Evolutionary conservation across 192 early-diverging fungal genomes (phyloP).

Genomic region (Linderina pennispora): DNA sequence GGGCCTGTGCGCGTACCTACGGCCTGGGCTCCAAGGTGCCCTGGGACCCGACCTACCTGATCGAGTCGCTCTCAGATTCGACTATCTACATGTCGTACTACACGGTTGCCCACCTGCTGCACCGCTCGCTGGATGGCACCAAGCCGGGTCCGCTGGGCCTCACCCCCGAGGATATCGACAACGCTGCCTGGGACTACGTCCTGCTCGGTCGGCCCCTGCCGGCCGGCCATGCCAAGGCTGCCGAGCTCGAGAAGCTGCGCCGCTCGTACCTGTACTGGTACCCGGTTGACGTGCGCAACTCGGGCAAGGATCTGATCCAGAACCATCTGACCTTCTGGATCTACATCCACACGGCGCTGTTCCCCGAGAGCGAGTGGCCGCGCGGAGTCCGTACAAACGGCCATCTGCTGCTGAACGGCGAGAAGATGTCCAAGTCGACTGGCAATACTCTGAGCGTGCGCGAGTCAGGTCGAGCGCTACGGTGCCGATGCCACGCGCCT

Average conservation of each 20-base stretch:
- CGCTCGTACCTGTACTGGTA: slow-evolving; percentile 98
- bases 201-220: slow-evolving; percentile 62
- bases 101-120: slow-evolving; percentile 89
- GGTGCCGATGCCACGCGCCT: slow-evolving; percentile 96
- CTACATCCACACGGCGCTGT: slow-evolving; percentile 94
- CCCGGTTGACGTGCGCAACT: slow-evolving; percentile 91
- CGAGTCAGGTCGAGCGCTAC: slow-evolving; percentile 73
- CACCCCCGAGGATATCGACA: slow-evolving; percentile 79
- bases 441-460: slow-evolving; percentile 90
- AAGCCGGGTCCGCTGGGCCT: slow-evolving; percentile 72
- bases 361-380: slow-evolving; percentile 91
- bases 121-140: slow-evolving; percentile 80
- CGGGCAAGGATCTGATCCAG: slow-evolving; percentile 94
- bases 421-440: slow-evolving; percentile 98
- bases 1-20: slow-evolving; percentile 94
- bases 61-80: slow-evolving; percentile 96
- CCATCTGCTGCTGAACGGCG: slow-evolving; percentile 88
- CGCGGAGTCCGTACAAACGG: slow-evolving; percentile 83
- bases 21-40: slow-evolving; percentile 91
- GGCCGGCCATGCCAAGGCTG: slow-evolving; percentile 46
- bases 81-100: slow-evolving; percentile 99
- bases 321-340: slow-evolving; percentile 98
- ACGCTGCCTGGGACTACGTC: slow-evolving; percentile 90
- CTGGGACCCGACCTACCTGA: slow-evolving; percentile 88
- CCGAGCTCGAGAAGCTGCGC: slow-evolving; percentile 68